Base-by-base conservation (phyloP, 177 flowering plant species). In the Vitis hybrid region DNA sequence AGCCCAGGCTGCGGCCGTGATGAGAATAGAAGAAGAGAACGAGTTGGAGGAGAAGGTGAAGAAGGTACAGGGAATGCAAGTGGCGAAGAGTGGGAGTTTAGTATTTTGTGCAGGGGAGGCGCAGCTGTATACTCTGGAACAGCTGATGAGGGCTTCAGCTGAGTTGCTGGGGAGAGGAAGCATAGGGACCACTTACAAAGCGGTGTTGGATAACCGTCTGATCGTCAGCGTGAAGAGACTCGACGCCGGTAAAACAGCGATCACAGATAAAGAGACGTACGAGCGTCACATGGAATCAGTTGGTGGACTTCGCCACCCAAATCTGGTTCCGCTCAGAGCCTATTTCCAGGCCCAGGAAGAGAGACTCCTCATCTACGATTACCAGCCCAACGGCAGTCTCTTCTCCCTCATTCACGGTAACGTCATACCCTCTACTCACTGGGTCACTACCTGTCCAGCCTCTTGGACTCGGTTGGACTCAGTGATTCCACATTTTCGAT, bases 321-420 rank as follows among this genome's bases (percentile, higher is more conserved):
- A 94, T 76, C 76, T 94, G 82, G 98, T 94, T 8, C 97, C 97
- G 0, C 80, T 92, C 15, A 79, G 92, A 52, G 97, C 97, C 19
- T 92, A 85, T 64, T 87, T 92, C 69, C 97, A 90, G 80, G 97
- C 92, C 62, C 87, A 82, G 65, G 93, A 88, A 57, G 98, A 94
- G 74, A 80, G 90, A 76, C 86, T 94, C 15, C 76, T 94, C 60
- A 74, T 94, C 52, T 92, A 83, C 56, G 98, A 94, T 72, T 92
- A 86, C 71, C 91, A 91, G 69, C 86, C 97, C 65, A 94, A 92
- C 74, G 98, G 98, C 74, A 94, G 98, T 64, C 87, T 94, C 74
- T 85, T 75, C 82, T 85, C 91, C 15, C 93, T 94, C 72, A 80
- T 94, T 15, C 95, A 94, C 69, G 98, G 98, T 92, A 80, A 58